Conservation (phyloP, 2,329 filamentous ascomycete genomes). For the Alternaria gaisen region DNA sequence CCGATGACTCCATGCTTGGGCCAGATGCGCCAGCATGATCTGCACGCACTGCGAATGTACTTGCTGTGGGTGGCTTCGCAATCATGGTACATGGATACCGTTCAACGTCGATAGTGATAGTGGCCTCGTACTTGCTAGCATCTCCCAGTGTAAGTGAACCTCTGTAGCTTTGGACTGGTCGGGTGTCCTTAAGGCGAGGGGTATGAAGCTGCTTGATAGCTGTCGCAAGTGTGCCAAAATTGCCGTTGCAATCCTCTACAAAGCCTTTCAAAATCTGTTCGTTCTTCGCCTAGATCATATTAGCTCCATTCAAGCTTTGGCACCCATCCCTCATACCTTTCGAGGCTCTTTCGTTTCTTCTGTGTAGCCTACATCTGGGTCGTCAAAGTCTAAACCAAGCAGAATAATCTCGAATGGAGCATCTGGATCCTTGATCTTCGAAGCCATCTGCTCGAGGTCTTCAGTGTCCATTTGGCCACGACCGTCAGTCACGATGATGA, state of each 20-base stretch:
- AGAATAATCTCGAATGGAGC: conserved; percentile 77
- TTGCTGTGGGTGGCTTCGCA: conserved; percentile 77
- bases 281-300: conserved; percentile 66
- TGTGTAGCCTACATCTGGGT: conserved; percentile 86
- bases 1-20: conserved; percentile 62
- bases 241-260: conserved; percentile 71
- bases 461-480: conserved; percentile 76
- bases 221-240: conserved; percentile 85
- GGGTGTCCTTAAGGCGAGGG: conserved; percentile 78
- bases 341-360: conserved; percentile 80
- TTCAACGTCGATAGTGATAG: conserved; percentile 85
- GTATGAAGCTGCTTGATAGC: conserved; percentile 81
- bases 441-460: conserved; percentile 73
- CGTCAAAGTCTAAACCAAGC: conserved; percentile 92
- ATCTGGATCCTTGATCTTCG: conserved; percentile 74
- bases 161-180: conserved; percentile 80
- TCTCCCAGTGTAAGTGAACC: conserved; percentile 84
- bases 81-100: conserved; percentile 87
- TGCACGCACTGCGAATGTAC: conserved; percentile 71
- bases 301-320: conserved; percentile 14
- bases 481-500: conserved; percentile 87
- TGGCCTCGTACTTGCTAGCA: conserved; percentile 73
- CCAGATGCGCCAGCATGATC: conserved; percentile 57
- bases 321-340: conserved; percentile 64
- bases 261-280: conserved; percentile 73